Base-by-base conservation (phyloP, 208 protist genomes). In the Acanthamoeba royreba region DNA sequence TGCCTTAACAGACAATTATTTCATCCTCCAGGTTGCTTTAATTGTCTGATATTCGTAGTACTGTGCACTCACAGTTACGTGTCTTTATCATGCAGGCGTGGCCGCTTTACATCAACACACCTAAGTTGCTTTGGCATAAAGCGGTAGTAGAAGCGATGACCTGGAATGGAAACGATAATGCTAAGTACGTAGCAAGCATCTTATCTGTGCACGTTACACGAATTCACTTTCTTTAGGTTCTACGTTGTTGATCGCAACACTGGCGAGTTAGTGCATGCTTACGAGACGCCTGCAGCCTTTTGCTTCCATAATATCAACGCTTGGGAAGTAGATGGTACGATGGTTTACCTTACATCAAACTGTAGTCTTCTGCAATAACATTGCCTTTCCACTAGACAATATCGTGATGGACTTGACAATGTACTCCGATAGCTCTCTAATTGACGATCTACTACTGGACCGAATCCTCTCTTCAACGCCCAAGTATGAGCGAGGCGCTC, bases 291-390 rank as follows among this genome's bases (percentile, higher is more conserved):
- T 13, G 66, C 66, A 22, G 66, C 66, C 66, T 79, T 79, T 7
- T 79, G 66, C 66, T 79, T 79, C 38, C 66, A 79, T 40, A 79
- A 79, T 40, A 79, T 79, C 38, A 79, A 79, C 66, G 66, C 66
- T 17, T 79, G 66, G 66, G 66, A 79, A 43, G 66, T 46, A 17
- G 66, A 79, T n/a, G n/a, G n/a, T n/a, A n/a, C 17, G 66, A 79
- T 9, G 66, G 61, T 72, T 25, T 0, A n/a, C 13, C 49, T 55
- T 55, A 55, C 49, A 55, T 19, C n/a, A 19, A 66, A 19, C n/a
- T 28, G 33, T 28, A 66, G n/a, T 35, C 55, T 35, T 15, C 53
- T 33, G 2, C 53, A 1, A n/a, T 3, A 25, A 1, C 52, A 19
- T 55, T 55, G 17, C 53, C 2, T 8, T 28, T n/a, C n/a, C 58